Evolutionary conservation across 306 rosid genomes (phyloP).

Genomic region (Adenanthera pavonina): DNA sequence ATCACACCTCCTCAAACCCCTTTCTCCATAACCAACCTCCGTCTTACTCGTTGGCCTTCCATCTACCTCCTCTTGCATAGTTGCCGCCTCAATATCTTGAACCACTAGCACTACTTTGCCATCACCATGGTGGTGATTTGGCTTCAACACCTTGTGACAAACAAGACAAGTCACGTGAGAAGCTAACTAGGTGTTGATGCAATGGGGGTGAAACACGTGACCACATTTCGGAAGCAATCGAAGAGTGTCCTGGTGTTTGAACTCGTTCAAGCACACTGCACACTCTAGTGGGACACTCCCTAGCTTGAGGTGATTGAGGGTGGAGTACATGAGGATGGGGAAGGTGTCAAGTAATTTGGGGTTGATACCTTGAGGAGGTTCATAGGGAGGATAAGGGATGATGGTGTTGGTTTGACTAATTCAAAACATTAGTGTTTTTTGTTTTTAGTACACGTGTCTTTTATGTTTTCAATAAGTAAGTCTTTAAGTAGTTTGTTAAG

Average conservation of each 20-base stretch:
- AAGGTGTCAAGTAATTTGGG: constrained; percentile 45
- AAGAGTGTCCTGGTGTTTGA: constrained; percentile 50
- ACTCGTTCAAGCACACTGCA: constrained; percentile 67
- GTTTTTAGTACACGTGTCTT: no score
- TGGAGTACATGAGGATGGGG: constrained; percentile 54
- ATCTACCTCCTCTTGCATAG: background rate
- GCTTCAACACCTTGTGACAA: constrained; percentile 49
- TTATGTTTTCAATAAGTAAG: no score
- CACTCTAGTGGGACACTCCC: constrained; percentile 48
- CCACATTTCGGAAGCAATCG: constrained; percentile 19
- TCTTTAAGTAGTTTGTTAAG: no score
- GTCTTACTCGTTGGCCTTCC: background rate
- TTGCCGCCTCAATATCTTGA: background rate
- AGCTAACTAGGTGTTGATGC: constrained; percentile 63
- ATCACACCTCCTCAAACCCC: constrained; percentile 44
- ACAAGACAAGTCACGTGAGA: constrained; percentile 64
- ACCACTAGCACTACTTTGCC: background rate
- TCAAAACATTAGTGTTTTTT: no score
- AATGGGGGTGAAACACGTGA: constrained; percentile 61
- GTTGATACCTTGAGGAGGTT: constrained; percentile 30
- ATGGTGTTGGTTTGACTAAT: background rate
- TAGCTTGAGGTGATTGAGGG: constrained; percentile 45
- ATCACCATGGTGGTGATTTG: background rate
- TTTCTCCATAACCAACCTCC: background rate
- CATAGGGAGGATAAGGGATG: background rate